Evolutionary conservation across 768 basidiomycete genomes (phyloP).

Genomic region (Rhodocollybia butyracea): DNA sequence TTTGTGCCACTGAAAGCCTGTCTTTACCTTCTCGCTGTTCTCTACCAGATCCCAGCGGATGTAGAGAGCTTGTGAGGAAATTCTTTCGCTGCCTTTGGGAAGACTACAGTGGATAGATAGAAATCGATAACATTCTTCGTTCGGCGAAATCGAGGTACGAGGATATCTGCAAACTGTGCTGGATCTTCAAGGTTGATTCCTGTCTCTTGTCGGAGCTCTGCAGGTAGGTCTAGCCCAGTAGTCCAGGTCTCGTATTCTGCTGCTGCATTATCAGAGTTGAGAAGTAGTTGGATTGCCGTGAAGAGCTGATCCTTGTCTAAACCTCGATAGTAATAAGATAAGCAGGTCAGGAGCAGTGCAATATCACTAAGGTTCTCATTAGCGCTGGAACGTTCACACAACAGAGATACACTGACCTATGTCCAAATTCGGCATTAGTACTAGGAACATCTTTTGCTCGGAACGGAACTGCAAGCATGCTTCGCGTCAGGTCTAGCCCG

Average conservation of each 20-base stretch:
- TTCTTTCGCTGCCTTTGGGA: slow-evolving; percentile 47
- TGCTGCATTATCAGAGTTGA: slow-evolving; percentile 36
- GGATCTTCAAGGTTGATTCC: slow-evolving; percentile 42
- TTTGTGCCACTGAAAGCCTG: slow-evolving; percentile 60
- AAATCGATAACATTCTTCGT: slow-evolving; percentile 43
- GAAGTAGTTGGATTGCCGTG: slow-evolving; percentile 32
- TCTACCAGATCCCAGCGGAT: slow-evolving; percentile 51
- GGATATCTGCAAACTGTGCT: slow-evolving; percentile 20
- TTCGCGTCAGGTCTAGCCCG: slow-evolving; percentile 39
- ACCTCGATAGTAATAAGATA: slow-evolving; percentile 49
- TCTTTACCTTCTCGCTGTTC: slow-evolving; percentile 29
- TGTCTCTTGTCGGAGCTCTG: slow-evolving; percentile 24
- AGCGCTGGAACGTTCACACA: too few relatives aligned
- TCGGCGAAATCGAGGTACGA: slow-evolving; percentile 32
- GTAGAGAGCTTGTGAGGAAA: slow-evolving; percentile 46
- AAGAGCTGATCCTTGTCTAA: slow-evolving; percentile 35
- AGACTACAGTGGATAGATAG: slow-evolving; percentile 42
- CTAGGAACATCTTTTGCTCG: slow-evolving; percentile 51
- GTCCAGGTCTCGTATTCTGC: slow-evolving; percentile 40
- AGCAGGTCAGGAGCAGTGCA: slow-evolving; percentile 39
- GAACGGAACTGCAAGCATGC: slow-evolving; percentile 50
- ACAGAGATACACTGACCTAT: too few relatives aligned
- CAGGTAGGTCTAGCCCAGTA: slow-evolving; percentile 23
- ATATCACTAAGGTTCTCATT: too few relatives aligned
- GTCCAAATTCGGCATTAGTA: slow-evolving; percentile 45